These are phyloP conservation scores for Pyrenophora tritici-repentis DNA, from an alignment of 2,329 filamentous ascomycete species.

Conservation along the genomic window DNA sequence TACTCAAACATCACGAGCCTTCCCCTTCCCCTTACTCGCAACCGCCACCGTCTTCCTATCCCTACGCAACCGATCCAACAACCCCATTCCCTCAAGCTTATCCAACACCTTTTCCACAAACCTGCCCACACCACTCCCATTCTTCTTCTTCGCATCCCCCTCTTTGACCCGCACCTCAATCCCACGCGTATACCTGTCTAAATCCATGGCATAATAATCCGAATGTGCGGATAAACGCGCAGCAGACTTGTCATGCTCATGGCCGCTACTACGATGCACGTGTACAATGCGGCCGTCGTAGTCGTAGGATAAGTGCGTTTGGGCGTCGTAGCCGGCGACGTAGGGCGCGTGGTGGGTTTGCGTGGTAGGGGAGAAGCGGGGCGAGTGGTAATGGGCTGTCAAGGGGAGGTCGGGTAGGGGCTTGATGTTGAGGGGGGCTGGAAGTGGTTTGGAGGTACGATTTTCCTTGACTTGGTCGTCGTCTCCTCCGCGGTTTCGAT, in stretches of 20 bases:
- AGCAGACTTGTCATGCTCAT: no score
- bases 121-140: constrained; percentile 1
- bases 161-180: not conserved
- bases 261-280: not conserved
- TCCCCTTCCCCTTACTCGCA: not conserved
- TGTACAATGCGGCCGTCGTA: not conserved
- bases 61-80: constrained; percentile 11
- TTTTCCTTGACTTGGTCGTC: no score
- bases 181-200: constrained; percentile 2
- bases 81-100: constrained; percentile 14
- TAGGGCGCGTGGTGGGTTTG: not conserved
- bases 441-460: no score
- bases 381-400: not conserved
- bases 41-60: not conserved
- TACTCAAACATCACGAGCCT: no score
- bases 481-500: no score
- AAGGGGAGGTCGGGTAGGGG: not conserved
- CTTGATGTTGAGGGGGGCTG: no score
- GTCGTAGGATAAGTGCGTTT: not conserved
- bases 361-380: not conserved
- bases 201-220: constrained; percentile 19
- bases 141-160: not conserved
- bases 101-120: constrained; percentile 19
- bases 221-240: not conserved
- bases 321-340: not conserved